These are phyloP conservation scores for Suillus hirtellus DNA, from an alignment of 768 basidiomycete genomes.

Conservation along the genomic window DNA sequence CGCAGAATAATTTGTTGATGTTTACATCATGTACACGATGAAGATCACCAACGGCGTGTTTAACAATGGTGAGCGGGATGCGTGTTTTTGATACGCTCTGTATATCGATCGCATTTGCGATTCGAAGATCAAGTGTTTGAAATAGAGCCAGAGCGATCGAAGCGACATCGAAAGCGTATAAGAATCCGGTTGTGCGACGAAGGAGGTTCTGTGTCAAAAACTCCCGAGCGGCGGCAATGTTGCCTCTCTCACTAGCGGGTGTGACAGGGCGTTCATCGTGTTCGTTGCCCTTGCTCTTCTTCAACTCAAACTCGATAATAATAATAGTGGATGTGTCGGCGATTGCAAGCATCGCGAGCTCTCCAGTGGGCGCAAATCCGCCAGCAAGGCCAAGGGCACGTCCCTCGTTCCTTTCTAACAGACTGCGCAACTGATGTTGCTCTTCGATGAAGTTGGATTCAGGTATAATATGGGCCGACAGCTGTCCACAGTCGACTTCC, in stretches of 20 bases:
- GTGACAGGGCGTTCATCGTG: slow-evolving; percentile 27
- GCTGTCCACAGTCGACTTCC: slow-evolving; percentile 23
- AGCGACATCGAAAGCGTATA: slow-evolving; percentile 33
- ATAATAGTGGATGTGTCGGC: slow-evolving; percentile 29
- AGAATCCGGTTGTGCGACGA: slow-evolving; percentile 26
- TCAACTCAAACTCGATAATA: slow-evolving; percentile 25
- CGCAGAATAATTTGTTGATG: slow-evolving; percentile 18
- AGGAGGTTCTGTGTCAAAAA: slow-evolving; percentile 32
- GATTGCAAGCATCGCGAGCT: slow-evolving; percentile 28
- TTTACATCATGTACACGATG: slow-evolving; percentile 16
- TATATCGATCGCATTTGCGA: slow-evolving; percentile 33
- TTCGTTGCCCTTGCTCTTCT: slow-evolving; percentile 33
- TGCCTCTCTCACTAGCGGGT: slow-evolving; percentile 10
- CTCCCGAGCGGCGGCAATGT: slow-evolving; percentile 20
- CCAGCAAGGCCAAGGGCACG: slow-evolving; percentile 33
- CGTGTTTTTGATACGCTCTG: slow-evolving; percentile 25
- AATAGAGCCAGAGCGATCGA: slow-evolving; percentile 32
- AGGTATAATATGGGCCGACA: slow-evolving; percentile 18
- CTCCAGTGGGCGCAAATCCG: slow-evolving; percentile 22
- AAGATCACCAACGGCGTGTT: slow-evolving; percentile 14
- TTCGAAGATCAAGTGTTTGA: slow-evolving; percentile 34
- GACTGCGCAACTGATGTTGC: slow-evolving; percentile 17
- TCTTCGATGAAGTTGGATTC: slow-evolving; percentile 28
- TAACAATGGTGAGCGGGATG: slow-evolving; percentile 21
- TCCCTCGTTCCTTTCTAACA: slow-evolving; percentile 35